These are phyloP conservation scores for Exophiala sideris DNA, from an alignment of 2,329 filamentous ascomycete species.

Conservation along the genomic window DNA sequence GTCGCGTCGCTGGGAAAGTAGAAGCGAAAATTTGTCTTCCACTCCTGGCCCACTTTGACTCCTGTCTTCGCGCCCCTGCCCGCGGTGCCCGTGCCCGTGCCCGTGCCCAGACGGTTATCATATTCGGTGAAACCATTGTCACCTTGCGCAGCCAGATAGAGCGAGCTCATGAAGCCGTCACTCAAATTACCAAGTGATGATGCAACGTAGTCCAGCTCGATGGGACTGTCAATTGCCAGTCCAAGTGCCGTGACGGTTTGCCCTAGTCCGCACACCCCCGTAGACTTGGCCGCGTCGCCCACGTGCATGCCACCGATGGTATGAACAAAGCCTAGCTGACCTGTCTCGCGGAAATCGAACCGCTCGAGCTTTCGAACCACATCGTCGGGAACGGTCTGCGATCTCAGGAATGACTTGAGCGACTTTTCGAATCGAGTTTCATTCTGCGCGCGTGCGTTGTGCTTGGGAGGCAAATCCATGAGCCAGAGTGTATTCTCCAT, in stretches of 20 bases:
- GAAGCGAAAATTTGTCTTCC: constrained; percentile 58
- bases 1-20: constrained; percentile 78
- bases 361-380: constrained; percentile 66
- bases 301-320: constrained; percentile 64
- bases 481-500: constrained; percentile 93
- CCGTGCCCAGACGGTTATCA: constrained; percentile 34
- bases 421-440: constrained; percentile 64
- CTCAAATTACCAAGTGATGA: constrained; percentile 80
- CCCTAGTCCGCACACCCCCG: constrained; percentile 73
- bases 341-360: constrained; percentile 79
- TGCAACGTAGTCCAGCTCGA: constrained; percentile 39
- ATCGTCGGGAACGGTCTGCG: constrained; percentile 61
- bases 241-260: constrained; percentile 63
- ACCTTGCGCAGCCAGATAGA: constrained; percentile 60
- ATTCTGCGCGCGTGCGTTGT: not conserved
- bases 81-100: not conserved
- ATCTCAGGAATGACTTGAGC: constrained; percentile 66
- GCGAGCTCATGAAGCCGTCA: constrained; percentile 58
- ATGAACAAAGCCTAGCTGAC: constrained; percentile 74
- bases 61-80: constrained; percentile 3
- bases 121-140: constrained; percentile 47
- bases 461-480: constrained; percentile 72
- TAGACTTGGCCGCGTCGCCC: constrained; percentile 48
- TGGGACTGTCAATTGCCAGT: constrained; percentile 47
- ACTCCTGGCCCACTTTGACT: constrained; percentile 8